These are phyloP conservation scores for Gossypium gossypioides DNA, from an alignment of 441 rosid species.

Conservation along the genomic window DNA sequence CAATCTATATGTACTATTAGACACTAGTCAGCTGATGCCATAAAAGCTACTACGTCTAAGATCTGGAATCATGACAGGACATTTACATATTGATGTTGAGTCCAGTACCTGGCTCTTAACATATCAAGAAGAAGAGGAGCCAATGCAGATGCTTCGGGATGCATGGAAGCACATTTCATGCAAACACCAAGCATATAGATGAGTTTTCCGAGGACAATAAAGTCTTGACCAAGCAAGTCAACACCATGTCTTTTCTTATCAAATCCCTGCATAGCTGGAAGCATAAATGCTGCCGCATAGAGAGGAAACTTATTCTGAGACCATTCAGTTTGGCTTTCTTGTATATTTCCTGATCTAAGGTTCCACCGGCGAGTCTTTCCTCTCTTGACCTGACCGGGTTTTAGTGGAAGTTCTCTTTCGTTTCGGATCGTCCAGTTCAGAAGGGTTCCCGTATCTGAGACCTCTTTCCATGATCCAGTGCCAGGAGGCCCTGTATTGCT, in stretches of 20 bases:
- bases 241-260: slow-evolving; percentile 91
- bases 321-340: slow-evolving; percentile 40
- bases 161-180: slow-evolving; percentile 79
- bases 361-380: slow-evolving; percentile 85
- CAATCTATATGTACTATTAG: not conserved
- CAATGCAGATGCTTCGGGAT: slow-evolving; percentile 85
- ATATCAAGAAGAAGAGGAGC: slow-evolving; percentile 73
- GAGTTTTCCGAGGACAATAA: slow-evolving; percentile 88
- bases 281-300: slow-evolving; percentile 93
- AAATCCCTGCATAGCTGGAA: slow-evolving; percentile 92
- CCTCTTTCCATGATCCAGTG: slow-evolving; percentile 69
- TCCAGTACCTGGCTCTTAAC: slow-evolving; percentile 66
- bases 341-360: slow-evolving; percentile 37
- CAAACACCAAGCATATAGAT: slow-evolving; percentile 88
- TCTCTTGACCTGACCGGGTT: slow-evolving; percentile 42
- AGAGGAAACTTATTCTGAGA: slow-evolving; percentile 73
- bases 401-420: slow-evolving; percentile 80
- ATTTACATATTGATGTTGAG: not conserved
- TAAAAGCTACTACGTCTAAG: slow-evolving; percentile 6
- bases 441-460: slow-evolving; percentile 49
- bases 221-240: slow-evolving; percentile 89
- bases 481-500: slow-evolving; percentile 60
- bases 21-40: not conserved
- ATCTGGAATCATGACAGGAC: not conserved
- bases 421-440: slow-evolving; percentile 68